Evolutionary conservation across 2,329 filamentous ascomycete genomes (phyloP).

Genomic region (Penicillium sp.): DNA sequence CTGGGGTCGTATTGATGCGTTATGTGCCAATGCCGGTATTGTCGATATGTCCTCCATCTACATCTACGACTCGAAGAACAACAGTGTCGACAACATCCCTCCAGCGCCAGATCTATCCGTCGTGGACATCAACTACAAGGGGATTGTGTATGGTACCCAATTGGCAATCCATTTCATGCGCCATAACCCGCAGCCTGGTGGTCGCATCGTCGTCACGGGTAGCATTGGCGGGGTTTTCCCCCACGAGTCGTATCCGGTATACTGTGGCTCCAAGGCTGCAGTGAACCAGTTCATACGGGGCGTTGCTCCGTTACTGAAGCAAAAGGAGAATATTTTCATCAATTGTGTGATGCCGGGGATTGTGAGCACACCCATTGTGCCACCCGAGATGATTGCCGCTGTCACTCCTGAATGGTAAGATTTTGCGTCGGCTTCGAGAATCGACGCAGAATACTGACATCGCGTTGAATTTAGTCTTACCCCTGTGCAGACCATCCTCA

Average conservation of each 20-base stretch:
- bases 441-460: background rate
- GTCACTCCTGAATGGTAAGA: conserved; percentile 37
- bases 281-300: conserved; percentile 46
- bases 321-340: conserved; percentile 51
- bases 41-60: conserved; percentile 50
- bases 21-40: conserved; percentile 54
- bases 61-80: conserved; percentile 38
- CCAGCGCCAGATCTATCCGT: conserved; percentile 47
- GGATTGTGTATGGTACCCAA: conserved; percentile 51
- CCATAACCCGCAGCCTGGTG: conserved; percentile 47
- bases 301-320: conserved; percentile 41
- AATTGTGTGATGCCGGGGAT: conserved; percentile 52
- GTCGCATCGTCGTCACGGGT: conserved; percentile 48
- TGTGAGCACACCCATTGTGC: conserved; percentile 49
- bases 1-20: conserved; percentile 50
- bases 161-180: conserved; percentile 57
- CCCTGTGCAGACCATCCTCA: conserved; percentile 46
- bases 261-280: conserved; percentile 54
- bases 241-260: conserved; percentile 49
- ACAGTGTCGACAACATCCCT: conserved; percentile 38
- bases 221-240: conserved; percentile 49
- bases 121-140: conserved; percentile 55
- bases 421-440: background rate
- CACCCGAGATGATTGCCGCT: conserved; percentile 46
- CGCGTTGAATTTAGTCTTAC: conserved; percentile 34